Percentiles rank a stretch among this genome's conserved stretches.
Conservation (phyloP, 2,329 filamentous ascomycete genomes). For the Claviceps capensis region DNA sequence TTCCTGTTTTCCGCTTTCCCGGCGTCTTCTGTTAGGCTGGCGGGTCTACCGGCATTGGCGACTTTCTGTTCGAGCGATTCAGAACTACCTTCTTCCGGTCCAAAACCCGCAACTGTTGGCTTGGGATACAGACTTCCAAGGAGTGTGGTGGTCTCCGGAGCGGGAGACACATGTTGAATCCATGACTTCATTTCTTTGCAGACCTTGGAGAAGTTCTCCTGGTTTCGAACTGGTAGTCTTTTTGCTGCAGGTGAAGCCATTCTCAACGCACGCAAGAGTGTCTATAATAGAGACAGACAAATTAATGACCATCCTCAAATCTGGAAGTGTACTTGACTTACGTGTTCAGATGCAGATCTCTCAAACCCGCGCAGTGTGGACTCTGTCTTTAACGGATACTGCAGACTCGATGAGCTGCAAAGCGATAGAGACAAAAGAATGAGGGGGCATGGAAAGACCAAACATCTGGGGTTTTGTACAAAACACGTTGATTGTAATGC, state of each 20-base stretch:
- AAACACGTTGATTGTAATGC: background rate
- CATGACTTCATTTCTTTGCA: conserved; percentile 4
- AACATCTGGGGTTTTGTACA: background rate
- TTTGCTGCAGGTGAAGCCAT: background rate
- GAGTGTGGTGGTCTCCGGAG: background rate
- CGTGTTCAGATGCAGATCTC: background rate
- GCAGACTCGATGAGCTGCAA: background rate
- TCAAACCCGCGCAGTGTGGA: background rate
- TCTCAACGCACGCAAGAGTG: background rate
- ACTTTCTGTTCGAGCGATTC: background rate
- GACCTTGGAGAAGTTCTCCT: background rate
- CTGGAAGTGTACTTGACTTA: background rate
- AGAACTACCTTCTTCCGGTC: background rate
- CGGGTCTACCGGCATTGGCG: background rate
- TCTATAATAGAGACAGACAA: background rate
- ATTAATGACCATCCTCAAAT: background rate
- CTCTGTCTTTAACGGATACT: background rate
- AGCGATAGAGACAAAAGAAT: background rate
- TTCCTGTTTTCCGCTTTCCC: background rate
- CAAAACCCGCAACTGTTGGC: background rate
- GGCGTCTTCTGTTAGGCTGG: background rate
- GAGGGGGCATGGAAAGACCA: background rate
- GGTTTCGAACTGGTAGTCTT: background rate
- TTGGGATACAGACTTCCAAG: background rate
- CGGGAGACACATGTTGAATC: background rate